Conservation (phyloP, 2,329 filamentous ascomycete species). For the Alternaria metachromatica region DNA sequence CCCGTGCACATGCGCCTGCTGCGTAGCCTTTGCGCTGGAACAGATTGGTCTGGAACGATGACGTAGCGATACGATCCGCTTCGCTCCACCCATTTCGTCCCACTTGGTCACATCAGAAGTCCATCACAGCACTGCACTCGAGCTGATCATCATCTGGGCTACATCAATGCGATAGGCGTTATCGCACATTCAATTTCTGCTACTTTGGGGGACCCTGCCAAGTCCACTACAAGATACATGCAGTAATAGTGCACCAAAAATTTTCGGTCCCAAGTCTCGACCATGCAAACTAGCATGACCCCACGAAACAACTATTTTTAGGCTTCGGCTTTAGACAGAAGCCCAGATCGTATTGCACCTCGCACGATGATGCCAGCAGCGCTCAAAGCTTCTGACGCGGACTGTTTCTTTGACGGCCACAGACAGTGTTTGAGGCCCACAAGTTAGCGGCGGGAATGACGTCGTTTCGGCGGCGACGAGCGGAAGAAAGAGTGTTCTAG, state of each 20-base stretch:
- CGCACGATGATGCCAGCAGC: neutral
- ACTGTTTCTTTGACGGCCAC: neutral
- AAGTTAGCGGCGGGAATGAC: slow-evolving; percentile 10
- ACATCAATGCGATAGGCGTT: neutral
- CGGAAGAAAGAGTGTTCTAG: slow-evolving; percentile 15
- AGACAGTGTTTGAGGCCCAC: neutral
- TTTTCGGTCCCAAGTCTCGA: slow-evolving; percentile 4
- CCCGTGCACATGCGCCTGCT: neutral
- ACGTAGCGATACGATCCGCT: neutral
- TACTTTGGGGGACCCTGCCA: neutral
- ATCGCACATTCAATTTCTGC: neutral
- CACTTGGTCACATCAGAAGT: neutral
- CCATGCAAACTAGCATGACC: neutral
- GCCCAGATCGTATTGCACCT: slow-evolving; percentile 3
- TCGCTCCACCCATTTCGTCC: neutral
- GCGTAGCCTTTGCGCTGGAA: neutral
- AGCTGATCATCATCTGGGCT: neutral
- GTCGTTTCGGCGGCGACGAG: slow-evolving; percentile 7
- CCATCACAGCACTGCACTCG: neutral
- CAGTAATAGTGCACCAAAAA: neutral
- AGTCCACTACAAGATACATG: neutral
- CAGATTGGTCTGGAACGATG: neutral
- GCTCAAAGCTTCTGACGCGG: neutral
- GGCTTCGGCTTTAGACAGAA: neutral
- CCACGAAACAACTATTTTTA: slow-evolving; percentile 5